Conservation (phyloP, 2,329 filamentous ascomycete species). For the Fusarium sp. region DNA sequence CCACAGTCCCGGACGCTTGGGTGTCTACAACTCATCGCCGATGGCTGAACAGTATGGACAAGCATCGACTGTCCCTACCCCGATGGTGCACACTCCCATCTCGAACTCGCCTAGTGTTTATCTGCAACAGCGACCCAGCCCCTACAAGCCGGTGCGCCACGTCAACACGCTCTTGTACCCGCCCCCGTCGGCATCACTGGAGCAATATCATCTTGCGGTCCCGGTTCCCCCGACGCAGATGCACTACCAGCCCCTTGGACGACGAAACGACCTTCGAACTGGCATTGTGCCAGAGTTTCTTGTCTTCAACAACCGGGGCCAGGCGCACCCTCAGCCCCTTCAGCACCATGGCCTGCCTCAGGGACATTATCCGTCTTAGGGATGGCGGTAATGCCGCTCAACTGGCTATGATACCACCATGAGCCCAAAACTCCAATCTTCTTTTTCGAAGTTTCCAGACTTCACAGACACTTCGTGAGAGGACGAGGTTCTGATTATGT, state of each 20-base stretch:
- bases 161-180: conserved; percentile 94
- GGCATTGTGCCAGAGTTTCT: conserved; percentile 79
- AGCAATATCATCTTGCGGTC: conserved; percentile 76
- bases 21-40: conserved; percentile 73
- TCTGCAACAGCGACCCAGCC: conserved; percentile 89
- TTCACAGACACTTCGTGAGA: conserved; percentile 5
- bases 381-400: conserved; percentile 41
- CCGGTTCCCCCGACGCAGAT: conserved; percentile 78
- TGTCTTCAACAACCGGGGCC: conserved; percentile 54
- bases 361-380: conserved; percentile 56
- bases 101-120: conserved; percentile 91
- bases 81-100: conserved; percentile 72
- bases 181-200: conserved; percentile 84
- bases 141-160: conserved; percentile 90
- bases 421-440: conserved; percentile 3
- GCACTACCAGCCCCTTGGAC: conserved; percentile 86
- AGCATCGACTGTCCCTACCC: conserved; percentile 70
- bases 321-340: conserved; percentile 49
- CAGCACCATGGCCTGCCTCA: conserved; percentile 49
- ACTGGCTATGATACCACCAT: conserved; percentile 5
- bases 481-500: conserved; percentile 16
- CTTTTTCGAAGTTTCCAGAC: conserved; percentile 17
- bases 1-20: conserved; percentile 66
- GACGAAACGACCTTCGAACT: conserved; percentile 76
- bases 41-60: conserved; percentile 74